Evolutionary conservation across 371 early-diverging fungal species (phyloP).

Genomic region (Capillidium heterosporum): DNA sequence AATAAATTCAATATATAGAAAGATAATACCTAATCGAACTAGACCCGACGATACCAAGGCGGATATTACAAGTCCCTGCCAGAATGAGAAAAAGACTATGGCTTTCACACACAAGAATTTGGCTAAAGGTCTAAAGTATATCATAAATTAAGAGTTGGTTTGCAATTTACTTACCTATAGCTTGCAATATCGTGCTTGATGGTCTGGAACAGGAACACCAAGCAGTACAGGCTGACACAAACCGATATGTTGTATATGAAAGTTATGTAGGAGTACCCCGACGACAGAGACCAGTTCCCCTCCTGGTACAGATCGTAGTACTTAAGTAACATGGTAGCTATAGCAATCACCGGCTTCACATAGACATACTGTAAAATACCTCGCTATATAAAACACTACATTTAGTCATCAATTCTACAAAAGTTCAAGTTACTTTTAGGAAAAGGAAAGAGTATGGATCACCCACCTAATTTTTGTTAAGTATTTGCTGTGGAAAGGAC

Average conservation of each 20-base stretch:
- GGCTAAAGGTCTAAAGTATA: conserved; percentile 49
- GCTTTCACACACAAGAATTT: conserved; percentile 91
- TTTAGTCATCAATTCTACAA: neutral
- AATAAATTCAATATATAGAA: neutral
- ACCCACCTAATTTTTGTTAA: conserved; percentile 28
- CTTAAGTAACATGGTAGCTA: conserved; percentile 63
- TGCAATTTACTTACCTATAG: conserved; percentile 34
- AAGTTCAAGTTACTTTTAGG: conserved; percentile 26
- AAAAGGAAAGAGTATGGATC: conserved; percentile 77
- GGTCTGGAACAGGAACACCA: conserved; percentile 75
- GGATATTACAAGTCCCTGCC: conserved; percentile 84
- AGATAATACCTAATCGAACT: conserved; percentile 37
- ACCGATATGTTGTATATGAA: conserved; percentile 76
- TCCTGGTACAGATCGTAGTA: conserved; percentile 56
- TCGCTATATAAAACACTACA: conserved; percentile 14
- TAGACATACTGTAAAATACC: conserved; percentile 88
- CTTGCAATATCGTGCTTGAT: conserved; percentile 58
- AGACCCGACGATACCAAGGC: conserved; percentile 53
- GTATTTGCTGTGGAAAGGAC: neutral
- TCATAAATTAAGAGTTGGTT: neutral
- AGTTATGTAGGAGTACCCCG: conserved; percentile 65
- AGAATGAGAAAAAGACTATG: conserved; percentile 87
- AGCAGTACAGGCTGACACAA: conserved; percentile 63
- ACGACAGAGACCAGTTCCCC: conserved; percentile 46
- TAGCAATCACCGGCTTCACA: conserved; percentile 67